Evolutionary conservation across 78 protist species (phyloP), one percentile per base, ranked within the genome.

Genomic region (Emiliania huxleyi): DNA sequence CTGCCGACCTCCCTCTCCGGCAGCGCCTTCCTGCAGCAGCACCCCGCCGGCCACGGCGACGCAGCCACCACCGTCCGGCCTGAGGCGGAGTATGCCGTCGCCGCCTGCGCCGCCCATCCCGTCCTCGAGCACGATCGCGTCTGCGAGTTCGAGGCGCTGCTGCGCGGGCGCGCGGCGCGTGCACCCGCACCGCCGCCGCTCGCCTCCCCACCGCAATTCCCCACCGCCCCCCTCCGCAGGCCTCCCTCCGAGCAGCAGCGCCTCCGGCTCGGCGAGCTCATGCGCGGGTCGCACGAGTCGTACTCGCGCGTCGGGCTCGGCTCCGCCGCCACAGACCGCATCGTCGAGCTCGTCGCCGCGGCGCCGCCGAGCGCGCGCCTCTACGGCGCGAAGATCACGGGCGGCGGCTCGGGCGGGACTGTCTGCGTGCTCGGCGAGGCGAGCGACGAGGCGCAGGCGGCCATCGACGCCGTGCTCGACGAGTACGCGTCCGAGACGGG

Each of bases 311-410:
- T 1, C 22, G 89, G 89, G 1, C 89, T 81, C 15, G 89, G 89
- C 38, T 19, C 87, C 4, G 55, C 25, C 56, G 89, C 43, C 56
- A 81, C 89, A 0, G 89, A 81, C 52, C 1, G 11, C 33, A 5
- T 81, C 11, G 89, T 81, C 19, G 48, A 18, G 40, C 49, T 44
- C 18, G 56, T 44, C 40, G 35, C 38, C 42, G 6, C 43, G 33
- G 48, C 38, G 0, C 56, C 56, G 12, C 5, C 1, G 5, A 6
- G 35, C 38, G 1, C 11, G 0, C 56, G 89, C 6, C 40, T 81
- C 29, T 44, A 44, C 38, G 89, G 89, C 40, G 89, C 89, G 40
- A 81, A 81, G 55, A 81, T 81, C 89, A 81, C 89, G 38, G 89
- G 89, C 55, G 89, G 89, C 23, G 89, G 89, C 23, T 19, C n/a